phyloP scores from a whole-genome alignment of 2,329 filamentous ascomycete species.

The Graphium sp. region DNA sequence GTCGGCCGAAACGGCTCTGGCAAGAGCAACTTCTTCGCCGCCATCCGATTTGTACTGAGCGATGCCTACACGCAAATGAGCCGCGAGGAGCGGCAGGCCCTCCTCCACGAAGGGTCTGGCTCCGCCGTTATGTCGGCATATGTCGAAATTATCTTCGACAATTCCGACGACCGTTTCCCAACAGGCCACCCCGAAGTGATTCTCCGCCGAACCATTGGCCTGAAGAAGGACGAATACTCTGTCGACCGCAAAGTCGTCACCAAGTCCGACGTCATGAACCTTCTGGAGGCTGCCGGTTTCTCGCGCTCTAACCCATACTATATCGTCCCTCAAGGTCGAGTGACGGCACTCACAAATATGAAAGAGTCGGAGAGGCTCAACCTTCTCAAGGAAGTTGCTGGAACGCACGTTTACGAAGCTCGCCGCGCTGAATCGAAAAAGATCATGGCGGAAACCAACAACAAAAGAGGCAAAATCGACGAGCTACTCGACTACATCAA shows the following conservation, averaged over 20 bases:
- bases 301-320: slow-evolving; percentile 97
- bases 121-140: slow-evolving; percentile 99
- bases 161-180: slow-evolving; percentile 86
- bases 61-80: slow-evolving; percentile 95
- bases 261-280: slow-evolving; percentile 84
- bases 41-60: slow-evolving; percentile 93
- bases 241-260: slow-evolving; percentile 94
- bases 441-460: slow-evolving; percentile 93
- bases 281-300: slow-evolving; percentile 91
- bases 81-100: slow-evolving; percentile 84
- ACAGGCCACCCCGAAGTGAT: slow-evolving; percentile 84
- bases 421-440: slow-evolving; percentile 82
- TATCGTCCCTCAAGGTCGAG: slow-evolving; percentile 92
- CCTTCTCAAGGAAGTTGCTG: slow-evolving; percentile 92
- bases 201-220: slow-evolving; percentile 81
- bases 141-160: slow-evolving; percentile 98
- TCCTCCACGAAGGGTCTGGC: slow-evolving; percentile 95
- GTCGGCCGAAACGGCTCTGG: slow-evolving; percentile 98
- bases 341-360: slow-evolving; percentile 96
- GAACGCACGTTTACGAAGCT: slow-evolving; percentile 92
- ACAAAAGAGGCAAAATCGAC: slow-evolving; percentile 88
- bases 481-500: slow-evolving; percentile 84
- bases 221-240: slow-evolving; percentile 98
- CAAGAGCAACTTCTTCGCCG: slow-evolving; percentile 99
- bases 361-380: slow-evolving; percentile 84